Conservation (phyloP, 192 early-diverging fungal species). For the Dissophora globulifera region DNA sequence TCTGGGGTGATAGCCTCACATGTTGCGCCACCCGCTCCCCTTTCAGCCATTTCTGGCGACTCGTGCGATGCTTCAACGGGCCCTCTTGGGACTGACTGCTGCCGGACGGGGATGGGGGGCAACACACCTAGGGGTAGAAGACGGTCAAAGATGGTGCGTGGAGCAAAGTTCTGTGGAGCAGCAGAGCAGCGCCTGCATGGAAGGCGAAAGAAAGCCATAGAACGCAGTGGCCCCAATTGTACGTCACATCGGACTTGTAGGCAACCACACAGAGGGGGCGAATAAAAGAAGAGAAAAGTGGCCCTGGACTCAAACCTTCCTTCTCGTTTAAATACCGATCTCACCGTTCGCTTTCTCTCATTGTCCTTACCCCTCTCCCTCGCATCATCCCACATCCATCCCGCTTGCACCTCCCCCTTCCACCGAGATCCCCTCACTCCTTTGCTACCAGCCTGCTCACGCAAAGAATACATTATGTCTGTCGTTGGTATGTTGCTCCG, state of each 20-base stretch:
- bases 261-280: no score
- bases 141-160: background rate
- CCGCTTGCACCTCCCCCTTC: background rate
- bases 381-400: background rate
- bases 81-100: no score
- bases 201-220: slow-evolving; percentile 1
- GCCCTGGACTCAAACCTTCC: no score
- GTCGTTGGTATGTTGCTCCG: slow-evolving; percentile 44
- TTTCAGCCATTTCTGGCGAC: no score
- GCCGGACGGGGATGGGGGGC: no score
- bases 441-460: background rate
- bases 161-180: no score
- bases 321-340: no score
- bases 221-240: slow-evolving; percentile 4
- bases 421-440: background rate
- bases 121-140: background rate
- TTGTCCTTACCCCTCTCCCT: background rate
- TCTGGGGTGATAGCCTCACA: no score
- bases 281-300: no score
- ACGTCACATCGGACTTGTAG: no score
- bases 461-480: slow-evolving; percentile 28
- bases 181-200: slow-evolving; percentile 10
- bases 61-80: no score
- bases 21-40: no score
- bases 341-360: background rate